These are phyloP conservation scores for Botryotinia globosa DNA, from an alignment of 2,329 filamentous ascomycete genomes.

Conservation along the genomic window DNA sequence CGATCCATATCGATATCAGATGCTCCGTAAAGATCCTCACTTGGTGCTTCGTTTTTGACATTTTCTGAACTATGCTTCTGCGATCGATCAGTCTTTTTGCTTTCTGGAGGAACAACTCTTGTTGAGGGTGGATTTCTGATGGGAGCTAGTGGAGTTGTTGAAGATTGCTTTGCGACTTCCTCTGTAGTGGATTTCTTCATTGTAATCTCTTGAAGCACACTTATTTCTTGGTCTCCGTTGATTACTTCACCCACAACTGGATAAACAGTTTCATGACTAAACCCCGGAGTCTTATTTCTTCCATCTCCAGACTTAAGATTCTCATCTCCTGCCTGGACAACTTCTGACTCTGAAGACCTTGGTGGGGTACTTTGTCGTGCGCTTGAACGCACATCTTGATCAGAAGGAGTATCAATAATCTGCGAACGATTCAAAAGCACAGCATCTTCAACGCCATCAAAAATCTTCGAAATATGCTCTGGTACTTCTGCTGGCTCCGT, in stretches of 20 bases:
- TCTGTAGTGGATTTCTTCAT: neutral
- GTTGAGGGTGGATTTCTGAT: neutral
- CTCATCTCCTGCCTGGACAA: neutral
- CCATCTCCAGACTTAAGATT: neutral
- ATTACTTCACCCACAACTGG: neutral
- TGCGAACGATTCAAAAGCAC: conserved; percentile 6
- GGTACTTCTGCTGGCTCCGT: conserved; percentile 1
- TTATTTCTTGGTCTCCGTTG: neutral
- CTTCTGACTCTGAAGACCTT: neutral
- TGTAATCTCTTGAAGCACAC: neutral
- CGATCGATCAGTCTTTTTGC: neutral
- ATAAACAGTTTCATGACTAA: neutral
- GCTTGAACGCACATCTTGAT: neutral
- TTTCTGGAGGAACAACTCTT: neutral
- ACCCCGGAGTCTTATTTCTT: neutral
- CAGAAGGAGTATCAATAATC: conserved; percentile 2
- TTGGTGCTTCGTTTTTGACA: neutral
- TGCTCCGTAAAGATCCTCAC: neutral
- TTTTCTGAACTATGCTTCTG: neutral
- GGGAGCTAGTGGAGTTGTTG: neutral
- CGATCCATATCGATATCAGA: neutral
- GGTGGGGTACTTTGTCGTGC: neutral
- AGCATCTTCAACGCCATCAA: neutral
- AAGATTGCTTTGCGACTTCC: neutral
- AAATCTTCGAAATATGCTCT: conserved; percentile 6